These are phyloP conservation scores for Thamnidium elegans DNA, from an alignment of 192 early-diverging fungal species.

Conservation along the genomic window DNA sequence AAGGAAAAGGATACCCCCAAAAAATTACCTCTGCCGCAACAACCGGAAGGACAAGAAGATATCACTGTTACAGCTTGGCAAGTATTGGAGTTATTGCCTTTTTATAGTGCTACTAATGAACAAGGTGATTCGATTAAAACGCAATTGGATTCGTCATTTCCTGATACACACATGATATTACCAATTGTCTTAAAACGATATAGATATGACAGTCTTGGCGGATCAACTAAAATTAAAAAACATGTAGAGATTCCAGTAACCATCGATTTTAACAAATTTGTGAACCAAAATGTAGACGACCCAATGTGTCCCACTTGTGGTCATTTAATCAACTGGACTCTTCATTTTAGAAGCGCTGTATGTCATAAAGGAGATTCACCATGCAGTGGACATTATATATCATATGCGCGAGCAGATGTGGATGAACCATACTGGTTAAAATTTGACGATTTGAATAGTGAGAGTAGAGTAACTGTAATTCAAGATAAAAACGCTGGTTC, in stretches of 20 bases:
- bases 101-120: conserved; percentile 69
- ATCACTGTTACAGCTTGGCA: conserved; percentile 69
- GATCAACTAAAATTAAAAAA: conserved; percentile 40
- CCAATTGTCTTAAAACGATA: conserved; percentile 73
- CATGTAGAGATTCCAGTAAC: conserved; percentile 51
- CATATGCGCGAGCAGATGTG: conserved; percentile 21
- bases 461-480: conserved; percentile 42
- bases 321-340: conserved; percentile 14
- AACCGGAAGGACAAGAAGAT: background rate
- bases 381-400: conserved; percentile 35
- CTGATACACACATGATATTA: conserved; percentile 55
- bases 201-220: conserved; percentile 39
- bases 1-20: background rate
- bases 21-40: no score
- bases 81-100: conserved; percentile 63
- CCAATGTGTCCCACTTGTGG: conserved; percentile 29
- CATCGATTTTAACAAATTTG: conserved; percentile 49
- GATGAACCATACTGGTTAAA: conserved; percentile 32
- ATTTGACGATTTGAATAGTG: conserved; percentile 60
- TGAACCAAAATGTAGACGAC: conserved; percentile 40
- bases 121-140: conserved; percentile 44
- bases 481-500: conserved; percentile 28
- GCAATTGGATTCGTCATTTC: conserved; percentile 49
- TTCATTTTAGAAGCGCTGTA: conserved; percentile 28
- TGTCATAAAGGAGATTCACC: conserved; percentile 30